A percentile compares a stretch with the other conserved stretches of the same genome.
Conservation (phyloP, 2,329 filamentous ascomycete species). For the Graphilbum ipis-grandicollis region DNA sequence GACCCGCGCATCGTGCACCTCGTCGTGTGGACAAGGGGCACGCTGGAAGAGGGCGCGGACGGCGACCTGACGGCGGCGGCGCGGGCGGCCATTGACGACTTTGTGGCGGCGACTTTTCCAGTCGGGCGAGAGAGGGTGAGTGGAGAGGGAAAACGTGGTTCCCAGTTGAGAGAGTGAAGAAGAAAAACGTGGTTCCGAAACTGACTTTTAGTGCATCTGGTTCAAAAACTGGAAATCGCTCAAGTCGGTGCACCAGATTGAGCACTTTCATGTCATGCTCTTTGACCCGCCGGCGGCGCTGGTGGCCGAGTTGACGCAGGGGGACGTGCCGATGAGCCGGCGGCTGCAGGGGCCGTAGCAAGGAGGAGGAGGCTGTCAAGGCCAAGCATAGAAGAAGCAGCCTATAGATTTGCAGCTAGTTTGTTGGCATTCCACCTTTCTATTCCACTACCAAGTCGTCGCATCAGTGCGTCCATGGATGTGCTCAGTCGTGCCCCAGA, state of each 20-base stretch:
- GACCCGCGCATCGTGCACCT: conserved; percentile 65
- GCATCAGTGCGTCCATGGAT: too few species aligned
- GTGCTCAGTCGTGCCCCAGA: conserved; percentile 5
- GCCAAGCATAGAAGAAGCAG: too few species aligned
- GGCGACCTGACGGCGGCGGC: conserved; percentile 51
- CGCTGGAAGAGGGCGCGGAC: conserved; percentile 47
- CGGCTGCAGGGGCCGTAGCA: too few species aligned
- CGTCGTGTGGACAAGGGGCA: conserved; percentile 87
- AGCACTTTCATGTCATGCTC: conserved; percentile 93
- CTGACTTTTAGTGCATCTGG: conserved; percentile 36
- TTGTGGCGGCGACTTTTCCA: conserved; percentile 50
- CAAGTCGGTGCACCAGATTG: conserved; percentile 72
- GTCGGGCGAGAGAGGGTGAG: conserved; percentile 16
- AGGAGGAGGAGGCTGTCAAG: too few species aligned
- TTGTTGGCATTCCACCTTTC: too few species aligned
- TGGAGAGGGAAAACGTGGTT: neutral
- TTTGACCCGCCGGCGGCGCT: conserved; percentile 57
- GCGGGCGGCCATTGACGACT: conserved; percentile 49
- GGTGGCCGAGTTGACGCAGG: conserved; percentile 51
- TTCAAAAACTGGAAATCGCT: conserved; percentile 79
- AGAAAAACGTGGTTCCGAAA: too few species aligned
- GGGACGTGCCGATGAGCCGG: conserved; percentile 50
- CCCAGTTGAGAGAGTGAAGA: too few species aligned
- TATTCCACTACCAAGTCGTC: too few species aligned
- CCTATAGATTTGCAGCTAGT: too few species aligned